Conservation (phyloP, 768 basidiomycete species). For the Lactarius pseudohatsudake region DNA sequence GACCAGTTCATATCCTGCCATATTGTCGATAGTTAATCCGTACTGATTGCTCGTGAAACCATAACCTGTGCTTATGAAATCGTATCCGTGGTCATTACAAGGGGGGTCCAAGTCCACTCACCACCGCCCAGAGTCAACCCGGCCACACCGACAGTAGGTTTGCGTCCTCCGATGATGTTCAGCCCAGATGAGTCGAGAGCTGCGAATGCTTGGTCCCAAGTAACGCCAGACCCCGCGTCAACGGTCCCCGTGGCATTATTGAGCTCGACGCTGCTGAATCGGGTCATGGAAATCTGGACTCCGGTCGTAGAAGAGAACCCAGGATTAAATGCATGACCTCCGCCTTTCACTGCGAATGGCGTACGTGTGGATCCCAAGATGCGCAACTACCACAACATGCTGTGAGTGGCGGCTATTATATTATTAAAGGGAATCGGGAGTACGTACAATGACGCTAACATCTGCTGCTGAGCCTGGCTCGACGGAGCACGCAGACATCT, state of each 20-base stretch:
- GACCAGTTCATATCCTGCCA: constrained; percentile 34
- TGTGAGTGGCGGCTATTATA: not conserved
- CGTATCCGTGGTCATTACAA: not conserved
- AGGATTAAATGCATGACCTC: constrained; percentile 30
- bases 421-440: not conserved
- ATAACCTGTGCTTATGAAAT: not conserved
- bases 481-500: constrained; percentile 21
- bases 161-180: constrained; percentile 31
- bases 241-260: constrained; percentile 10
- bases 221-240: constrained; percentile 31
- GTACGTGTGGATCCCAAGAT: constrained; percentile 18
- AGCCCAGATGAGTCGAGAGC: constrained; percentile 22
- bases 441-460: constrained; percentile 25
- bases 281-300: constrained; percentile 33
- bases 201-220: constrained; percentile 33
- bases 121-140: constrained; percentile 22
- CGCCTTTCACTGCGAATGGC: not conserved
- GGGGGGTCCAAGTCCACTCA: not conserved
- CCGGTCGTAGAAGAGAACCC: constrained; percentile 34
- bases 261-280: constrained; percentile 22
- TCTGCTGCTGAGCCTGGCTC: constrained; percentile 29
- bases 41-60: not conserved
- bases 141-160: constrained; percentile 30
- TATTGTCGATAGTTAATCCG: constrained; percentile 32
- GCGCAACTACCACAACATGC: constrained; percentile 1